These are phyloP conservation scores for Pouteria glomerata DNA, from an alignment of 148 eudicot genomes.

Conservation along the genomic window DNA sequence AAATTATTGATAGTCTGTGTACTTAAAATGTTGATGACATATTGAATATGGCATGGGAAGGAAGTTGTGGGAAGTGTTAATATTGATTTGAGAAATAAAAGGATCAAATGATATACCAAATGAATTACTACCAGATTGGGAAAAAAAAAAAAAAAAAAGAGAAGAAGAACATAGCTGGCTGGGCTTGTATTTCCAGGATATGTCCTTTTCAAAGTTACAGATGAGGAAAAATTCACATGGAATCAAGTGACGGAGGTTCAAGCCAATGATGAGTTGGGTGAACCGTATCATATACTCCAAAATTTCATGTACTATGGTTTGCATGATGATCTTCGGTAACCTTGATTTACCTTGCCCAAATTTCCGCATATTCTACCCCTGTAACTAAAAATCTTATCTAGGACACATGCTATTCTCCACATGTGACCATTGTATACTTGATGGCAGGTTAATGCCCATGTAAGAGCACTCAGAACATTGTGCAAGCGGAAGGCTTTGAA, in stretches of 20 bases:
- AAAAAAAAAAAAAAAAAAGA: background rate
- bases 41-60: background rate
- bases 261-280: background rate
- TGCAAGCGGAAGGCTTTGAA: constrained; percentile 74
- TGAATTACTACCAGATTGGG: background rate
- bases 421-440: background rate
- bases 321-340: background rate
- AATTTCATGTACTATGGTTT: background rate
- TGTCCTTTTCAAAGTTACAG: too few relatives aligned
- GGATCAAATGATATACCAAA: background rate
- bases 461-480: constrained; percentile 82
- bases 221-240: too few relatives aligned
- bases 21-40: background rate
- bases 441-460: constrained; percentile 93
- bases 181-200: background rate
- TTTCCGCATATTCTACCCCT: background rate
- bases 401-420: background rate
- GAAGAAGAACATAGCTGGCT: background rate
- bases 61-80: background rate
- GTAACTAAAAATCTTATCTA: background rate
- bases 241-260: too few relatives aligned
- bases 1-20: background rate
- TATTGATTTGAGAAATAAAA: background rate
- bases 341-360: background rate
- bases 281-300: background rate